Evolutionary conservation across 2,329 filamentous ascomycete genomes (phyloP).

Genomic region (Curvularia verruculosa): DNA sequence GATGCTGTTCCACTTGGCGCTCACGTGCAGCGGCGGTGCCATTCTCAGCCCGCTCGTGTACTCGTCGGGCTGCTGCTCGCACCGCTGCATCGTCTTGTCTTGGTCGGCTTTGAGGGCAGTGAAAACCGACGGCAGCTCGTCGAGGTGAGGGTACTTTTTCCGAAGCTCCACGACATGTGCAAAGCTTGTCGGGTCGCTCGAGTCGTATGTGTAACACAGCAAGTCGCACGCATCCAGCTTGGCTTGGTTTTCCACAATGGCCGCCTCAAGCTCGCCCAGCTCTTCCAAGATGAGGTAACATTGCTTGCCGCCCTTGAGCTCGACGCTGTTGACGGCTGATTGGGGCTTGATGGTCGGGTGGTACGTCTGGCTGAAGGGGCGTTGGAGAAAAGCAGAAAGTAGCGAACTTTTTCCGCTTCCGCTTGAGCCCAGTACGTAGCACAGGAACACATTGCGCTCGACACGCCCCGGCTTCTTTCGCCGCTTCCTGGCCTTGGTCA

Average conservation of each 20-base stretch:
- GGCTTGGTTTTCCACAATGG: conserved; percentile 87
- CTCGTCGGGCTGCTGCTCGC: conserved; percentile 85
- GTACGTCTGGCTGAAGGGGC: conserved; percentile 82
- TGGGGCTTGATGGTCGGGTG: conserved; percentile 94
- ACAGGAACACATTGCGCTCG: conserved; percentile 91
- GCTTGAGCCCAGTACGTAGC: conserved; percentile 86
- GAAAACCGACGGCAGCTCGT: conserved; percentile 89
- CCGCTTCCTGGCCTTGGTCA: conserved; percentile 89
- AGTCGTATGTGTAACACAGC: conserved; percentile 95
- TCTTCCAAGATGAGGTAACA: conserved; percentile 96
- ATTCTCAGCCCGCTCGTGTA: conserved; percentile 87
- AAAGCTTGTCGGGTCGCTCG: conserved; percentile 94
- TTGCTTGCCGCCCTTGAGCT: conserved; percentile 93
- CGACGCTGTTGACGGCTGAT: conserved; percentile 93
- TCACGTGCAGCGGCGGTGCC: conserved; percentile 90
- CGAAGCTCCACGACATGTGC: conserved; percentile 85
- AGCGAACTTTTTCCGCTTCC: conserved; percentile 90
- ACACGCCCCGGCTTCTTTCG: conserved; percentile 81
- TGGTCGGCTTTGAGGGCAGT: conserved; percentile 93
- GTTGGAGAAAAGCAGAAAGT: conserved; percentile 87
- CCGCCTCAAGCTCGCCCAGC: conserved; percentile 91
- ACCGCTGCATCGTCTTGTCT: conserved; percentile 95
- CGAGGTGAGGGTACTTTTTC: conserved; percentile 78
- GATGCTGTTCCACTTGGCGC: conserved; percentile 91
- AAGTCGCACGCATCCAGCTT: conserved; percentile 94